Conservation (phyloP, 805 yeast genomes). For the Zygosaccharomyces pseudorouxii region DNA sequence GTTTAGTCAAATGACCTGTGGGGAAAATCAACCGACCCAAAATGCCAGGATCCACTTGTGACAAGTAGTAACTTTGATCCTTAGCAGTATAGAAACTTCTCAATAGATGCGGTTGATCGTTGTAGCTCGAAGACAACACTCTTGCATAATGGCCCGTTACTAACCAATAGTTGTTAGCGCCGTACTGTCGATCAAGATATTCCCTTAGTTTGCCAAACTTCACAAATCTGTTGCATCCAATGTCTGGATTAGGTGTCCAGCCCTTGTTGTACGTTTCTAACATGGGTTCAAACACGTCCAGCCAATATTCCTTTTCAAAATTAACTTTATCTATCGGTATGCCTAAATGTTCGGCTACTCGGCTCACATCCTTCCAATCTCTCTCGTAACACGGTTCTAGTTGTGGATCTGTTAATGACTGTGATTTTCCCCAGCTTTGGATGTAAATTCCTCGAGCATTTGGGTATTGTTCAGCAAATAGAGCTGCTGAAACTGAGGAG, state of each 20-base stretch:
- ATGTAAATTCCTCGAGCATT: slow-evolving; percentile 81
- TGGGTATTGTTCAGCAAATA: slow-evolving; percentile 49
- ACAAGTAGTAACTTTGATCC: slow-evolving; percentile 89
- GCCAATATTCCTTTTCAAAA: slow-evolving; percentile 91
- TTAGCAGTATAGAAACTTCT: slow-evolving; percentile 57
- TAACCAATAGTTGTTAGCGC: slow-evolving; percentile 61
- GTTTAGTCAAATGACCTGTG: slow-evolving; percentile 71
- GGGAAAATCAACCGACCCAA: slow-evolving; percentile 64
- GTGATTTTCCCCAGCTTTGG: slow-evolving; percentile 77
- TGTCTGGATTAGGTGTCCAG: slow-evolving; percentile 90
- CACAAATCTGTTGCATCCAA: slow-evolving; percentile 76
- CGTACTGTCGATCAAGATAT: slow-evolving; percentile 42
- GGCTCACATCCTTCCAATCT: slow-evolving; percentile 83
- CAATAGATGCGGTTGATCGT: slow-evolving; percentile 44
- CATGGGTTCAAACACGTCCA: slow-evolving; percentile 90
- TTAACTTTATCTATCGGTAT: slow-evolving; percentile 73
- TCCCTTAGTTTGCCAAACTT: slow-evolving; percentile 79
- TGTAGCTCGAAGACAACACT: slow-evolving; percentile 33
- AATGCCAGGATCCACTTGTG: slow-evolving; percentile 51
- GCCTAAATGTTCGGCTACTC: slow-evolving; percentile 52
- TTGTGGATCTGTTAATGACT: slow-evolving; percentile 36
- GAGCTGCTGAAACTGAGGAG: slow-evolving; percentile 80
- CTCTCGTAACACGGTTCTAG: slow-evolving; percentile 62
- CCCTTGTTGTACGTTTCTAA: slow-evolving; percentile 65
- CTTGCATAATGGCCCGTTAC: slow-evolving; percentile 85